phyloP scores from a whole-genome alignment of 1,139 yeast species.

The Hyphopichia wangnamkhiaoensis region DNA sequence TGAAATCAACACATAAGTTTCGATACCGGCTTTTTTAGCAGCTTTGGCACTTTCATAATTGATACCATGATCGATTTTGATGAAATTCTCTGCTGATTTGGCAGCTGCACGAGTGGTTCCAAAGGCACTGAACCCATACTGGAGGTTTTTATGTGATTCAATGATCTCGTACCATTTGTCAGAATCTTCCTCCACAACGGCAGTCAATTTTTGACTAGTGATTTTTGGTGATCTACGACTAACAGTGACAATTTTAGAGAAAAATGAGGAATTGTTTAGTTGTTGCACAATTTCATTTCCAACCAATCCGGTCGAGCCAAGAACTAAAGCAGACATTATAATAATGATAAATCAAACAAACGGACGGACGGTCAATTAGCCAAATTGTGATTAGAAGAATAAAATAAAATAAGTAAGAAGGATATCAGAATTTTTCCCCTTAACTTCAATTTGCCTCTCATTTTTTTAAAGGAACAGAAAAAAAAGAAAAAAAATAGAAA shows the following conservation, averaged over 20 bases:
- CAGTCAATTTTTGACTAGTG: slow-evolving; percentile 21
- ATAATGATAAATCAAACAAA: slow-evolving; percentile 5
- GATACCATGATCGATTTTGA: slow-evolving; percentile 67
- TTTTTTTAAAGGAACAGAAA: background rate
- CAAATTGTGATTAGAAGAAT: too few relatives aligned
- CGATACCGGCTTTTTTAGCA: slow-evolving; percentile 66
- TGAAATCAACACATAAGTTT: slow-evolving; percentile 65
- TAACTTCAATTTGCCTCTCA: background rate
- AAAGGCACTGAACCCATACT: slow-evolving; percentile 56
- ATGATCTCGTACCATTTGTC: slow-evolving; percentile 42
- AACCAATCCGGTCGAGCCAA: slow-evolving; percentile 67
- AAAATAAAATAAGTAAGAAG: too few relatives aligned
- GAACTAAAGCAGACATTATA: slow-evolving; percentile 29
- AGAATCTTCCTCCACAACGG: slow-evolving; percentile 38
- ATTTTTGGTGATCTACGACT: slow-evolving; percentile 40
- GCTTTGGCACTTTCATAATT: slow-evolving; percentile 66
- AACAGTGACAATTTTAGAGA: slow-evolving; percentile 42
- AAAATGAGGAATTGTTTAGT: slow-evolving; percentile 29
- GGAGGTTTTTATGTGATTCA: slow-evolving; percentile 14
- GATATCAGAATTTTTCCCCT: background rate
- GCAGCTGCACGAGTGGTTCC: slow-evolving; percentile 78
- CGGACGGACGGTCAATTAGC: background rate
- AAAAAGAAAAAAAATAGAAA: too few relatives aligned
- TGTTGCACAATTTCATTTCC: slow-evolving; percentile 49
- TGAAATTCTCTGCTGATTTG: slow-evolving; percentile 67